phyloP scores from a whole-genome alignment of 164 flowering plant species.

The Vitis riparia region DNA sequence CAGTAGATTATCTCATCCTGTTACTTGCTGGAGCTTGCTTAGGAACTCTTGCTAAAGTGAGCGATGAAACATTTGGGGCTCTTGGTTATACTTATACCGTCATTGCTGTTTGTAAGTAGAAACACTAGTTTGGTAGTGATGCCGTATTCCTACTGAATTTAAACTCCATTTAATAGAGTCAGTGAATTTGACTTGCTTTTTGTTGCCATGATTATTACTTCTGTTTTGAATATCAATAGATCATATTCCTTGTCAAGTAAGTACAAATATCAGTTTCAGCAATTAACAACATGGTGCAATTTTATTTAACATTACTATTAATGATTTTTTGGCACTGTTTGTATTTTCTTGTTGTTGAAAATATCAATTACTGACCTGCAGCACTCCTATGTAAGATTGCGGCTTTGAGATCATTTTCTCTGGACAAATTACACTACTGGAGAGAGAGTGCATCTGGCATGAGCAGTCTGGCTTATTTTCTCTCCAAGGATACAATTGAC shows the following conservation, averaged over 20 bases:
- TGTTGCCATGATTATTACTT: too few relatives aligned
- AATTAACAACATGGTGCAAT: too few relatives aligned
- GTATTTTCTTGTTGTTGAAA: too few relatives aligned
- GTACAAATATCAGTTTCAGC: too few relatives aligned
- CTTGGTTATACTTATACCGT: constrained; percentile 78
- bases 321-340: too few relatives aligned
- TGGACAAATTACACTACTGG: constrained; percentile 85
- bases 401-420: constrained; percentile 86
- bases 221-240: too few relatives aligned
- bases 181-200: too few relatives aligned
- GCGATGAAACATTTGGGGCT: constrained; percentile 85
- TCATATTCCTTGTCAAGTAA: too few relatives aligned
- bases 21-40: constrained; percentile 94
- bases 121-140: too few relatives aligned
- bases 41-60: constrained; percentile 79
- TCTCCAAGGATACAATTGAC: constrained; percentile 87
- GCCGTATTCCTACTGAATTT: too few relatives aligned
- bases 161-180: too few relatives aligned
- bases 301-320: too few relatives aligned
- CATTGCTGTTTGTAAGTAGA: constrained; percentile 89
- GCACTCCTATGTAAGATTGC: constrained; percentile 88
- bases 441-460: constrained; percentile 93
- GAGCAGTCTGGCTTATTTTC: constrained; percentile 88
- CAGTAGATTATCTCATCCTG: constrained; percentile 76
- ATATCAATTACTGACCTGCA: constrained; percentile 8